Base-by-base conservation (phyloP, 306 rosid genomes). In the Glycyrrhiza uralensis region DNA sequence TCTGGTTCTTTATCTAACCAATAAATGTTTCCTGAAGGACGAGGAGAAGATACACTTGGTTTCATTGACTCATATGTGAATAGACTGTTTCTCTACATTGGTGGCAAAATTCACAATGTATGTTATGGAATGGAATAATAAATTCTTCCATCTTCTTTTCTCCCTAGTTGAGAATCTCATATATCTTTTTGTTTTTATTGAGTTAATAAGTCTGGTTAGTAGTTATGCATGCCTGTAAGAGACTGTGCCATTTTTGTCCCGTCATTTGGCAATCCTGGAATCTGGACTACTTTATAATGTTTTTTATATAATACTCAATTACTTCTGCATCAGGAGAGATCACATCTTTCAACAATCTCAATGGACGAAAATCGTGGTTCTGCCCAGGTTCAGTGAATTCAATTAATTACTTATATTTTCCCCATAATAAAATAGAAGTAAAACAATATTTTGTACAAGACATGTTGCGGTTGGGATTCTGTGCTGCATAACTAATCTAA, bases 21-120 rank as follows among this genome's bases (percentile, higher is more conserved):
- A 71, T 23, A 59, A 41, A 13, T 82, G 63, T 79, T 78, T 58
- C 44, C 58, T 82, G 85, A 78, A 93, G 98, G 98, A 64, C 92
- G 97, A 66, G 98, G 98, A 76, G 89, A 85, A 75, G 98, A 89
- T 72, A 80, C 97, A 66, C 88, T 87, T 76, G 96, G 96, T 70
- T 89, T 85, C 64, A 83, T 85, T 72, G 92, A 91, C 82, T 79
- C 97, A 12, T 74, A 86, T 66, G 89, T 93, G 83, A 91, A 89
- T 71, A 87, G 91, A 33, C 81, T 93, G 67, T 91, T 93, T 84
- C 88, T 89, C 69, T 93, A 89, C 56, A 76, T 93, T 64, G 94
- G 98, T 46, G 92, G 88, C 76, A 93, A 87, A 86, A 84, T 76
- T 69, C 81, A 79, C 67, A 82, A 80, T 78, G 98, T 93, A 89